Evolutionary conservation across 352 stramenopile genomes (phyloP).

Genomic region (Blastocystis sp.): DNA sequence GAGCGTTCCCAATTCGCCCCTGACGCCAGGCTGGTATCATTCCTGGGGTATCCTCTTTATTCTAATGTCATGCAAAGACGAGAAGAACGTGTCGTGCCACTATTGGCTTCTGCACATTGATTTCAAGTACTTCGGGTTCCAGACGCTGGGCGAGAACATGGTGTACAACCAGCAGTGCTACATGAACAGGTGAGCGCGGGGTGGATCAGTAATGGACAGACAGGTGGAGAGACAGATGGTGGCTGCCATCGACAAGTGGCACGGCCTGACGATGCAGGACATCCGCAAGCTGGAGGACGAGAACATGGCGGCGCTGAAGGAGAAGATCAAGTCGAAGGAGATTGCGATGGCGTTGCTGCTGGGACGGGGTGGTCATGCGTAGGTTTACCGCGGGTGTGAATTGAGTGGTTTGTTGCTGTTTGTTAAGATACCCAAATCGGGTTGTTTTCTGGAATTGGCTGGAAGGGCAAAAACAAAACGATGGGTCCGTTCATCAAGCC

Average conservation of each 20-base stretch:
- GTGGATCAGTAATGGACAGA: background rate
- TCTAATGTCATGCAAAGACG: background rate
- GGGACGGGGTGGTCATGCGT: background rate
- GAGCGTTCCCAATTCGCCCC: conserved; percentile 20
- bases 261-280: conserved; percentile 54
- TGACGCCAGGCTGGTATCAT: conserved; percentile 43
- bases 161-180: conserved; percentile 69
- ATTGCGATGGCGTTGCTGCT: conserved; percentile 35
- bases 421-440: background rate
- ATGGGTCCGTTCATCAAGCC: conserved; percentile 48
- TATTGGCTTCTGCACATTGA: conserved; percentile 66
- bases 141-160: conserved; percentile 66
- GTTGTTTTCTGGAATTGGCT: background rate
- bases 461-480: background rate
- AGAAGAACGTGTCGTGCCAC: conserved; percentile 54
- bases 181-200: conserved; percentile 31
- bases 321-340: conserved; percentile 67
- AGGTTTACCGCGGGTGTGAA: conserved; percentile 64
- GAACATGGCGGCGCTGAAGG: conserved; percentile 54
- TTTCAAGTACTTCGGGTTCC: conserved; percentile 65
- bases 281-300: conserved; percentile 58
- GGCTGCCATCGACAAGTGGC: conserved; percentile 59
- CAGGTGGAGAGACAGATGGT: conserved; percentile 53
- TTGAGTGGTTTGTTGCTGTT: background rate
- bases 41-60: conserved; percentile 14